Conservation (phyloP, 2,329 filamentous ascomycete genomes). For the Alternaria longipes region DNA sequence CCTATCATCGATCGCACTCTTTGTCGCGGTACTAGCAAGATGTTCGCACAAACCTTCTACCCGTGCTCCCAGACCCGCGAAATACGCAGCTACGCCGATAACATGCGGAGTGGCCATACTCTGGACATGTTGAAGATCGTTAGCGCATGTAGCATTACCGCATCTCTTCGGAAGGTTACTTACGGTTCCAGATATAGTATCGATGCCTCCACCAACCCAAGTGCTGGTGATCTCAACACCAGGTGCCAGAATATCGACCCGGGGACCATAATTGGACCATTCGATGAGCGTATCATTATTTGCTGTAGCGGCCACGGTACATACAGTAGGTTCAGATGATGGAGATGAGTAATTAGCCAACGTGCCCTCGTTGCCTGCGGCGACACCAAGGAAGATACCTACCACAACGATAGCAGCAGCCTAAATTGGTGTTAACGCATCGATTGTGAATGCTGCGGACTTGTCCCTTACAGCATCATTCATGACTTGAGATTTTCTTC, state of each 20-base stretch:
- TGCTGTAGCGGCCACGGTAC: constrained; percentile 51
- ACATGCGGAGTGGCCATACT: constrained; percentile 76
- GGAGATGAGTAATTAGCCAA: constrained; percentile 44
- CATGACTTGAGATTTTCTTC: constrained; percentile 28
- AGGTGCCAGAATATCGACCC: constrained; percentile 51
- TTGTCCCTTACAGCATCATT: constrained; percentile 35
- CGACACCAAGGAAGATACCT: constrained; percentile 50
- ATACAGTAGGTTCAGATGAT: constrained; percentile 46
- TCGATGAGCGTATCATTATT: constrained; percentile 38
- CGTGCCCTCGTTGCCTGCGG: constrained; percentile 48
- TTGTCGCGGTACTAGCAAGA: constrained; percentile 55
- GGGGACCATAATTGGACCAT: constrained; percentile 50
- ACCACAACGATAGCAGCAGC: constrained; percentile 42
- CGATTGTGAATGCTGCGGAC: background rate
- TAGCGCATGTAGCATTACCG: background rate
- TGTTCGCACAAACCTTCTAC: constrained; percentile 56
- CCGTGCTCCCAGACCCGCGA: constrained; percentile 61
- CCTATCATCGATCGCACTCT: constrained; percentile 44
- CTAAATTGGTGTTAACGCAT: constrained; percentile 17
- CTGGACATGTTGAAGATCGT: background rate
- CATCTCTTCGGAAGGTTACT: background rate
- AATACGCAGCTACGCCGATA: constrained; percentile 72
- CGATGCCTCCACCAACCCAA: constrained; percentile 52
- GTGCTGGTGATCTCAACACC: constrained; percentile 56
- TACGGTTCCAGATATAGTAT: constrained; percentile 64